These are phyloP conservation scores for Solioccasus polychromus DNA, from an alignment of 768 basidiomycete genomes.

Conservation along the genomic window DNA sequence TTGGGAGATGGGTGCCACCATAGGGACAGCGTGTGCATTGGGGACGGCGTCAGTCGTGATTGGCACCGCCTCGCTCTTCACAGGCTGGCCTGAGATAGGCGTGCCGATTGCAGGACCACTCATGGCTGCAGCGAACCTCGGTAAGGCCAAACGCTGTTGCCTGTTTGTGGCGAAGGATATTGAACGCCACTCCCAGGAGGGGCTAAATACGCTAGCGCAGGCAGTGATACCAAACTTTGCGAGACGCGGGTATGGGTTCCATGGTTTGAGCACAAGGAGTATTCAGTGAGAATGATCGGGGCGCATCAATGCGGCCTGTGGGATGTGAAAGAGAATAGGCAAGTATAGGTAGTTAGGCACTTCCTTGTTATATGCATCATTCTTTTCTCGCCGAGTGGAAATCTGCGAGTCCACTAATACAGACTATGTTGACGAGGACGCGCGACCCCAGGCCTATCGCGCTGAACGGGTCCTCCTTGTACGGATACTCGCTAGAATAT, in stretches of 20 bases:
- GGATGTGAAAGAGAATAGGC: constrained; percentile 16
- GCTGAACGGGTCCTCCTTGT: no score
- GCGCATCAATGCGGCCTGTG: constrained; percentile 10
- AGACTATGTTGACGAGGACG: no score
- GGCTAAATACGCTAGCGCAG: constrained; percentile 3
- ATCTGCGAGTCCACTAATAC: no score
- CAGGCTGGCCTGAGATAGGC: neutral
- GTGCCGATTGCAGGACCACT: constrained; percentile 7
- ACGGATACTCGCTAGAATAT: no score
- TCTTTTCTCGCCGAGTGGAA: no score
- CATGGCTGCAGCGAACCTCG: constrained; percentile 8
- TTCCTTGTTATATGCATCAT: no score
- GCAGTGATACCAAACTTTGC: constrained; percentile 7
- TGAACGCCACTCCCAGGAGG: constrained; percentile 6
- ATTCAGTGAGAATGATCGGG: constrained; percentile 14
- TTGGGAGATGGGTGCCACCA: constrained; percentile 17
- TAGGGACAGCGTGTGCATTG: constrained; percentile 13
- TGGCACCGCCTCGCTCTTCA: constrained; percentile 1
- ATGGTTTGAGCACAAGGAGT: constrained; percentile 19
- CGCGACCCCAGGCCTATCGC: no score
- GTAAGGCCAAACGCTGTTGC: neutral
- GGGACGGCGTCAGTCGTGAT: constrained; percentile 22
- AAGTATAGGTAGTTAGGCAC: constrained; percentile 5
- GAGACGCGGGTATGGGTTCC: constrained; percentile 22
- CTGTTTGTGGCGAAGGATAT: neutral